Percentiles rank a stretch among this genome's conserved stretches.
These are phyloP conservation scores for Claviceps sp. DNA, from an alignment of 2,329 filamentous ascomycete species.

Conservation along the genomic window DNA sequence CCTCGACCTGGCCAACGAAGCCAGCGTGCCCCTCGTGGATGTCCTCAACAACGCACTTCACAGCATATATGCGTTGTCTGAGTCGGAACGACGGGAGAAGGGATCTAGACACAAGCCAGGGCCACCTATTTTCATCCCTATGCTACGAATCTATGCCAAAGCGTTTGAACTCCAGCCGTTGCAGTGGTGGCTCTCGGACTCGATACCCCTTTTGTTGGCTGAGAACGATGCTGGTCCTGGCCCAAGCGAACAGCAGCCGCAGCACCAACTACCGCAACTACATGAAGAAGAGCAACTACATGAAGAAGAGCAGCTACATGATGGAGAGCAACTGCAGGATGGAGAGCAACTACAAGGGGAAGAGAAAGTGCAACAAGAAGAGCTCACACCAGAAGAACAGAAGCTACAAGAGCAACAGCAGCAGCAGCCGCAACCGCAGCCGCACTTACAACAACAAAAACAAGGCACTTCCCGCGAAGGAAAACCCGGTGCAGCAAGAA, in stretches of 20 bases:
- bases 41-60: slow-evolving; percentile 31
- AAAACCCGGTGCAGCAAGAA: slow-evolving; percentile 4
- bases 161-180: slow-evolving; percentile 34
- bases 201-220: slow-evolving; percentile 19
- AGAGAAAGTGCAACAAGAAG: not conserved
- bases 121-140: slow-evolving; percentile 28
- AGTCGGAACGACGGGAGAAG: slow-evolving; percentile 23
- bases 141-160: slow-evolving; percentile 36
- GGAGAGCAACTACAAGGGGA: not conserved
- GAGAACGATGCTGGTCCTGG: slow-evolving; percentile 13
- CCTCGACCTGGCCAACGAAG: slow-evolving; percentile 30
- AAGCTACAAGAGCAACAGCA: not conserved
- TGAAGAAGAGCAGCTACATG: not conserved
- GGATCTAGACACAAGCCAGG: slow-evolving; percentile 18
- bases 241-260: not conserved
- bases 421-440: not conserved
- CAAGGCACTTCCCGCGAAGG: slow-evolving; percentile 11
- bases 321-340: not conserved
- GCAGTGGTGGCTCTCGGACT: slow-evolving; percentile 24
- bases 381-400: no score
- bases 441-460: not conserved
- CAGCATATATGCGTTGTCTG: slow-evolving; percentile 31
- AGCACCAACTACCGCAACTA: not conserved
- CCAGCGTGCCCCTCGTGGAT: slow-evolving; percentile 27
- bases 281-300: not conserved